Evolutionary conservation across 495 filamentous ascomycete species (phyloP), one percentile per base, ranked within the genome.

Genomic region (Glonium stellatum): DNA sequence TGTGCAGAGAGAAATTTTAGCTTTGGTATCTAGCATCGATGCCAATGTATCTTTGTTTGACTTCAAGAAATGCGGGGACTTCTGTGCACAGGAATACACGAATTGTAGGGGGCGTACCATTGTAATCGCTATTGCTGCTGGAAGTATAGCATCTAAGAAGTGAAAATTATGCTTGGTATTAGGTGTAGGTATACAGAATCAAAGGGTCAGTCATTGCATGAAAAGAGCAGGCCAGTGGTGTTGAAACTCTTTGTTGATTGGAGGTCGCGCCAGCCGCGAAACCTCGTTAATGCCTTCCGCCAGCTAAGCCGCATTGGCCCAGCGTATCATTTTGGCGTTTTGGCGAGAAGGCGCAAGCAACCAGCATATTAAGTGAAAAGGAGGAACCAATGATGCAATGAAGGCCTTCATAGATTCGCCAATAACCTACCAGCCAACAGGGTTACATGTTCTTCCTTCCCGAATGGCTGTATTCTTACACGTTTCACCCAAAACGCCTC

Each of bases 401-500:
- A 31, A 51, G 21, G 11, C 13, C 21, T 31, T 22, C 18, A 8
- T 13, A 9, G 31, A 31, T 51, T 51, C 48, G 23, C 53, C 18
- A 10, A 36, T n/a, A 34, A 58, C 25, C 36, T 50, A 44, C 42
- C 25, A 19, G 27, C 49, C 13, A 37, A 18, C 42, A 37, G 34
- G 22, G 12, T 46, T 58, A 37, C 55, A 15, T 27, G 41, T 22
- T 22, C 8, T 51, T 25, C 48, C 48, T 51, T 44, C 6, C 48
- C 48, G 23, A 23, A 5, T 23, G 9, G 6, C 3, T 25, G 18
- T 51, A 51, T 1, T 27, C 48, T 51, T 51, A 51, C 48, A 51
- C 19, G 18, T 9, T 15, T n/a, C 37, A 35, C 42, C 56, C 18
- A 53, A 41, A 63, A 67, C 64, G 64, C 64, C 64, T 55, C 53